Base-by-base conservation (phyloP, 192 early-diverging fungal species). In the Rhizoclosmatium globosum region DNA sequence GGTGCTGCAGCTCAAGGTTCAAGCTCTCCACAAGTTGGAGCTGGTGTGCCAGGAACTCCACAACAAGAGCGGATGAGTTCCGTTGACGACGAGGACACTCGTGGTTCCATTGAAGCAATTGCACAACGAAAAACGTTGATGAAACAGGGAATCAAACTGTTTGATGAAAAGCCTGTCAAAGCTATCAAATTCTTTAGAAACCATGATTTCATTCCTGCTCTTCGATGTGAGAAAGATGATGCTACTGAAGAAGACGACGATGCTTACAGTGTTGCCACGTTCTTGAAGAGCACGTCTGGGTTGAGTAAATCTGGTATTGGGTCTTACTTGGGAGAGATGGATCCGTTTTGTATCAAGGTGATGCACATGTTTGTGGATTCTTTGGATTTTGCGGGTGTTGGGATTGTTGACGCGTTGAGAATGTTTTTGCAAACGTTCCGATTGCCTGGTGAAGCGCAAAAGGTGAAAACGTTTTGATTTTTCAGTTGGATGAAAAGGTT, bases 371-470 rank as follows among this genome's bases (percentile, higher is more conserved):
- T 89, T 71, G 84, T 92, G 58, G 89, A 92, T 80, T 38, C 64
- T 4, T 71, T 92, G 60, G 87, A 92, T 77, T 92, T 92, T 77
- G 77, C 68, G 38, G 82, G 76, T 31, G 62, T 84, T 38, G 86
- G 82, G 59, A 89, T 92, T 84, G 91, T 92, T 2, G 71, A 79
- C 9, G 89, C 91, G 3, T 79, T 92, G 50, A 66, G 91, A 17
- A 70, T 58, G 2, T 89, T 92, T 76, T 81, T 92, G 80, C 88
- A 91, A 64, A 78, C 86, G 4, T 92, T 92, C 80, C 77, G 91
- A 19, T 74, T 92, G 57, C 91, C 91, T 23, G 91, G 91, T 39
- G 91, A 92, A 77, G 83, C 89, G 2, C 91, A 92, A 80, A 92
- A 92, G 79, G 79, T 80, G 6, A 41, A 65, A 48, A 0, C 31